Base-by-base conservation (phyloP, 768 basidiomycete species). In the Stropharia rugosoannulata region DNA sequence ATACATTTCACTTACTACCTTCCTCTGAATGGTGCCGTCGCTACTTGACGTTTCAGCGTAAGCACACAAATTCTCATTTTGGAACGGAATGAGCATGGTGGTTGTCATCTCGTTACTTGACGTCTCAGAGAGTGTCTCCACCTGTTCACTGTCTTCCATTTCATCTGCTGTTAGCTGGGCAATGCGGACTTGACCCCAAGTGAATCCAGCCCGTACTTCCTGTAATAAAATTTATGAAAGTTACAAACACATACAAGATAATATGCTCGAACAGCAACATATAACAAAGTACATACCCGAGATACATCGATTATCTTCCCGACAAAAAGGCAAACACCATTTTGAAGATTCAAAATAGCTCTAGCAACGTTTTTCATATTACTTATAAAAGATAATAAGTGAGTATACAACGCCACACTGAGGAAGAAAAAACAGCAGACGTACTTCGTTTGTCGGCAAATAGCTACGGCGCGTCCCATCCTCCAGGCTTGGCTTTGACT, bases 401-500 rank as follows among this genome's bases (percentile, higher is more conserved):
- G 11, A 40, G 51, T 25, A 8, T 7, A 27, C 2, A 15, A 27
- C 25, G 22, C 45, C 8, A 15, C 11, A 15, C 5, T 36, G 35
- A 43, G 18, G 27, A 42, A 8, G 41, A 44, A 7, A 5, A 22
- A 4, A 45, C 37, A 42, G 46, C 11, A 16, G 3, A 62, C 66
- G 41, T 45, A 69, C 69, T 67, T 81, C 46, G 69, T 70, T 66
- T 78, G 77, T 44, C 81, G 73, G 54, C 80, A 78, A 3, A 79
- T 73, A 5, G 79, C 76, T 13, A 86, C 76, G 0, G 84, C 83
- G 29, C 82, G 73, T 8, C 86, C 86, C 18, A 87, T 77, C 44
- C 81, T 70, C 86, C 86, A 87, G 8, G 81, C 79, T 64, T 83
- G 74, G 18, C 83, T 86, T 10, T 83, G 75, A 25, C 80, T 82